Base-by-base conservation (phyloP, 148 eudicot genomes). In the Vaccinium myrtillus region DNA sequence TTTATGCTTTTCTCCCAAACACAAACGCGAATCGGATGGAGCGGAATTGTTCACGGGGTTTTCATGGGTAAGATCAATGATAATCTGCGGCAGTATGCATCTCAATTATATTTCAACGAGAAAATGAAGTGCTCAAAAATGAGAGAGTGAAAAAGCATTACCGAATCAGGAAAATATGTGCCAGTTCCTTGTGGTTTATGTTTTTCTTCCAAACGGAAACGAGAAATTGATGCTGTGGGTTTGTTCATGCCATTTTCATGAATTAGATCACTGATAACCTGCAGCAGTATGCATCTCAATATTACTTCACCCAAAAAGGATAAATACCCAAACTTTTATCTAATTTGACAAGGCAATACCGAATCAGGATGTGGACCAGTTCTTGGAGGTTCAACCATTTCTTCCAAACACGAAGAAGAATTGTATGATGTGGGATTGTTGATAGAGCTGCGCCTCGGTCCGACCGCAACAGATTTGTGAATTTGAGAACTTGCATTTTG, bases 101-200 rank as follows among this genome's bases (percentile, higher is more conserved):
- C 36, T 65, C 30, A 56, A 32, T 23, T 32, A 67, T 36, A 78
- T 36, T 19, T 48, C 8, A 84, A 65, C 13, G 30, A 25, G 2
- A 32, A 80, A 61, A 13, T 4, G 51, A 1, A 27, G 13, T 3
- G 36, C 27, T 55, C 27, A 18, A 81, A 5, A n/a, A 7, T 9
- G 56, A 25, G 78, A 50, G 73, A 12, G 39, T 27, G 51, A 14
- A 51, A 50, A 83, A n/a, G 80, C 53, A 36, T 36, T 36, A 36
- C 39, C 39, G 39, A 36, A 36, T 36, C 39, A 1, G 88, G 90
- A 43, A 91, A 69, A 82, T 87, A 90, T n/a, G 90, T 88, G 58
- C 93, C 90, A 19, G 84, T 87, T 78, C 92, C 92, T 58, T 85
- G 87, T 50, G 85, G 61, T 83, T 80, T 87, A 21, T 43, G 82